Percentiles rank a stretch among this genome's conserved stretches.
Conservation (phyloP, 2,329 filamentous ascomycete species). For the Nannizziopsis arthrosporioides region DNA sequence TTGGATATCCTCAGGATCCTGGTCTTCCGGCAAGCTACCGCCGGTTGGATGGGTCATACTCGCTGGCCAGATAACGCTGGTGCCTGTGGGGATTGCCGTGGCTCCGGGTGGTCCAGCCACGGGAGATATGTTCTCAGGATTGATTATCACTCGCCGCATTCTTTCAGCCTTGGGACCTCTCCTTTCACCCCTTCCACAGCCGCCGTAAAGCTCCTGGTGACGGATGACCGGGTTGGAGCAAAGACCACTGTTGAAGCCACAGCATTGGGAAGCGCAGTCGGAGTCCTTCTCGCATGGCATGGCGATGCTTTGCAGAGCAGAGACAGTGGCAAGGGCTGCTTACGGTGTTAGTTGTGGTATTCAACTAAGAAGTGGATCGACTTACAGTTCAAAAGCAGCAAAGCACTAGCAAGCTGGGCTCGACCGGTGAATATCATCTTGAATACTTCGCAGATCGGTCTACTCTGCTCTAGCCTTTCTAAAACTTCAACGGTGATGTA, state of each 20-base stretch:
- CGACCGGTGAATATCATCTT: too few species aligned
- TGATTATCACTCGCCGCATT: too few species aligned
- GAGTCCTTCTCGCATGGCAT: constrained; percentile 20
- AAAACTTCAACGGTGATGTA: too few species aligned
- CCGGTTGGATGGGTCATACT: too few species aligned
- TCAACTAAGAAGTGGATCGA: background rate
- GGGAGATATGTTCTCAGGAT: too few species aligned
- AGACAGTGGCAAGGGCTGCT: background rate
- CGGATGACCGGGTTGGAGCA: constrained; percentile 19
- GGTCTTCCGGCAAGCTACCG: too few species aligned
- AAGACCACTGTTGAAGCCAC: constrained; percentile 21
- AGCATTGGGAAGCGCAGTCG: constrained; percentile 21
- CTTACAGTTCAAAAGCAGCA: constrained; percentile 11
- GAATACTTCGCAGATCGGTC: too few species aligned
- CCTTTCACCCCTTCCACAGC: constrained; percentile 22
- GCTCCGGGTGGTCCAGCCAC: too few species aligned
- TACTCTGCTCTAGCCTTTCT: too few species aligned
- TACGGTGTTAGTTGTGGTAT: background rate
- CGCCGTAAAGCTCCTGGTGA: constrained; percentile 19
- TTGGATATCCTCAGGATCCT: too few species aligned
- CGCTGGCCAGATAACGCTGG: too few species aligned
- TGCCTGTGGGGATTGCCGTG: too few species aligned
- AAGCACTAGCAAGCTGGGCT: background rate
- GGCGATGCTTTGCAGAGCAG: constrained; percentile 14
- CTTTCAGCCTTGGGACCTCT: constrained; percentile 1